Evolutionary conservation across 306 rosid species (phyloP).

Genomic region (Quercus mongolica): DNA sequence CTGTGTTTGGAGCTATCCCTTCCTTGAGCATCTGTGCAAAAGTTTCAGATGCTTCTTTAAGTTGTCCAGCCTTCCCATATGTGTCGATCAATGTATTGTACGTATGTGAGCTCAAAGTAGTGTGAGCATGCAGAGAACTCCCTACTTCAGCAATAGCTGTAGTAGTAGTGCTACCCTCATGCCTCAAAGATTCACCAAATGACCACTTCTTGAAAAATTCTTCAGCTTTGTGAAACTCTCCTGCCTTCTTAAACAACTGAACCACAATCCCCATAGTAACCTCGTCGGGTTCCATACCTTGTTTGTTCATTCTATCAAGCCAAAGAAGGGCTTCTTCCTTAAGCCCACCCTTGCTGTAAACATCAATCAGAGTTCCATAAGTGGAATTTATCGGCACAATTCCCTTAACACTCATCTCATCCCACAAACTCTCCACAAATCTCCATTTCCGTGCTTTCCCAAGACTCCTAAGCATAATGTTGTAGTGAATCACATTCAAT

Average conservation of each 20-base stretch:
- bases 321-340: conserved; percentile 69
- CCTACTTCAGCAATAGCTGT: conserved; percentile 19
- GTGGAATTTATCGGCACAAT: conserved; percentile 70
- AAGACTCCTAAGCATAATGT: conserved; percentile 55
- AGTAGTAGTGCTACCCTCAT: not conserved
- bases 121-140: conserved; percentile 11
- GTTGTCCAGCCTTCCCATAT: conserved; percentile 66
- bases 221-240: conserved; percentile 77
- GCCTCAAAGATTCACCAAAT: conserved; percentile 26
- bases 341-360: conserved; percentile 71
- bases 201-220: conserved; percentile 78
- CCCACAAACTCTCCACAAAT: conserved; percentile 55
- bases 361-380: conserved; percentile 86
- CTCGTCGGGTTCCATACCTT: conserved; percentile 88
- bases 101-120: conserved; percentile 51
- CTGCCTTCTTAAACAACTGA: conserved; percentile 83
- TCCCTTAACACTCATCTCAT: conserved; percentile 60
- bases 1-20: conserved; percentile 70
- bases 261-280: conserved; percentile 89
- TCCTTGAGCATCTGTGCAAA: conserved; percentile 75
- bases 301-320: conserved; percentile 72
- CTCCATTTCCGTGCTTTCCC: conserved; percentile 67
- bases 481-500: conserved; percentile 75
- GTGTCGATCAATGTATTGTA: conserved; percentile 72
- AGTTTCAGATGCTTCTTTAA: conserved; percentile 53